Evolutionary conservation across 768 basidiomycete species (phyloP).

Genomic region (Chlorophyllum brunneum): DNA sequence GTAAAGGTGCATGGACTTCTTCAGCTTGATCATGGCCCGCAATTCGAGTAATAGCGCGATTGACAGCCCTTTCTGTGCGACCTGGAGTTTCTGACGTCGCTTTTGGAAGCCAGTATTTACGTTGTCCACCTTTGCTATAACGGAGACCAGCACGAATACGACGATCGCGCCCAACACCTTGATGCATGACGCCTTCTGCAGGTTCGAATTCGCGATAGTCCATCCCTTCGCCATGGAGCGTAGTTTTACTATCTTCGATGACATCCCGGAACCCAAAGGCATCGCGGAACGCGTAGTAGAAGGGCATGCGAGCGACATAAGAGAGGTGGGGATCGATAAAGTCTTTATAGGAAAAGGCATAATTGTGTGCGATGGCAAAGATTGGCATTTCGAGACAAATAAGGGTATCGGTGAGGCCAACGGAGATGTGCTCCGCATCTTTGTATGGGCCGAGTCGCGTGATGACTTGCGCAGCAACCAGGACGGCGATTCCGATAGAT

Average conservation of each 20-base stretch:
- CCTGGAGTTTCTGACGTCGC: slow-evolving; percentile 39
- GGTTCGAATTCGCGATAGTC: slow-evolving; percentile 97
- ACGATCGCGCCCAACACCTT: slow-evolving; percentile 80
- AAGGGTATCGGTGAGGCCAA: slow-evolving; percentile 85
- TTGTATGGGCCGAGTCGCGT: slow-evolving; percentile 82
- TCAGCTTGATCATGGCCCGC: slow-evolving; percentile 41
- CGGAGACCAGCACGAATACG: slow-evolving; percentile 90
- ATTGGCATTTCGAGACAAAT: slow-evolving; percentile 98
- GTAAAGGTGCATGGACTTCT: slow-evolving; percentile 73
- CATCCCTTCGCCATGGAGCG: slow-evolving; percentile 85
- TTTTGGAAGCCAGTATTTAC: slow-evolving; percentile 95
- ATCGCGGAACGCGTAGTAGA: slow-evolving; percentile 84
- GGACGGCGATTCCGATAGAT: slow-evolving; percentile 75
- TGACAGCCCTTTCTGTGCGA: slow-evolving; percentile 36
- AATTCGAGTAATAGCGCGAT: slow-evolving; percentile 35
- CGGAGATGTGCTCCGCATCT: slow-evolving; percentile 83
- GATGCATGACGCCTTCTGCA: slow-evolving; percentile 88
- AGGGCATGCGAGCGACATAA: slow-evolving; percentile 86
- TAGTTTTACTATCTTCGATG: slow-evolving; percentile 77
- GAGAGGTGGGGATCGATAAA: slow-evolving; percentile 58
- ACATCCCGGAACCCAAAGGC: slow-evolving; percentile 87
- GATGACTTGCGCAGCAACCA: slow-evolving; percentile 82
- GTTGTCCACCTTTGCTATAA: slow-evolving; percentile 85
- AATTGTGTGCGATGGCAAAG: slow-evolving; percentile 93
- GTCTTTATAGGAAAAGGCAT: slow-evolving; percentile 89